These are phyloP conservation scores for Chlamydomonas sp. DNA, from an alignment of 139 green algal genomes.

Conservation along the genomic window DNA sequence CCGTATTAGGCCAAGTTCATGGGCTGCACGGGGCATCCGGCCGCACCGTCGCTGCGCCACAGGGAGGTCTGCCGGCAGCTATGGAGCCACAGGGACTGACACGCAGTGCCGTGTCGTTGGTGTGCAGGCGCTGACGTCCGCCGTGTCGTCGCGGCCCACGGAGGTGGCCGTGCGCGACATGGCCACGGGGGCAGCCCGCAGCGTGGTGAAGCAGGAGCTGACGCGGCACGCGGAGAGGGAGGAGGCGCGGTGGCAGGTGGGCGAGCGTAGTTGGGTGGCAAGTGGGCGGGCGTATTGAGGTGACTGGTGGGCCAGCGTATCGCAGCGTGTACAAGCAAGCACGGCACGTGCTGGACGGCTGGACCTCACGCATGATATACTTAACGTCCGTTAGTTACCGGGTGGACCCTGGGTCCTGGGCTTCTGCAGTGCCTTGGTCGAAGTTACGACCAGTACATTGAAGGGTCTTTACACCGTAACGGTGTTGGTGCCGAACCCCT, in stretches of 20 bases:
- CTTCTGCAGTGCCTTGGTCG: too few species aligned
- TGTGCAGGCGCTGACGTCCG: neutral
- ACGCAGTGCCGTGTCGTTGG: too few species aligned
- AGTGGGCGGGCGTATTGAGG: neutral
- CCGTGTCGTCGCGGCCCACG: neutral
- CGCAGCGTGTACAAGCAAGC: neutral
- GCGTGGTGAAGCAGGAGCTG: constrained; percentile 1
- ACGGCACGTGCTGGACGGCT: neutral
- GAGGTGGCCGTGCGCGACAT: constrained; percentile 10
- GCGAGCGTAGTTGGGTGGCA: neutral
- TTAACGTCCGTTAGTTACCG: neutral
- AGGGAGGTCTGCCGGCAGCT: neutral
- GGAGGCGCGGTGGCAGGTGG: constrained; percentile 14
- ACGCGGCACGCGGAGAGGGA: neutral
- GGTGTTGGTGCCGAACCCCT: neutral
- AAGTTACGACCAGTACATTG: too few species aligned
- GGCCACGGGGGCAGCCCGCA: neutral
- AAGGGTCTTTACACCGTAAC: too few species aligned
- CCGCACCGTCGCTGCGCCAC: neutral
- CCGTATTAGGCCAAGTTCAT: neutral
- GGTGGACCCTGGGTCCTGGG: neutral
- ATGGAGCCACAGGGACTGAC: neutral
- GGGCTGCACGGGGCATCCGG: neutral
- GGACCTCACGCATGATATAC: neutral
- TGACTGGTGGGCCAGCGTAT: neutral